Percentiles rank a stretch among this genome's conserved stretches.
phyloP scores from a whole-genome alignment of 2,329 filamentous ascomycete species.

The Fusarium napiforme region DNA sequence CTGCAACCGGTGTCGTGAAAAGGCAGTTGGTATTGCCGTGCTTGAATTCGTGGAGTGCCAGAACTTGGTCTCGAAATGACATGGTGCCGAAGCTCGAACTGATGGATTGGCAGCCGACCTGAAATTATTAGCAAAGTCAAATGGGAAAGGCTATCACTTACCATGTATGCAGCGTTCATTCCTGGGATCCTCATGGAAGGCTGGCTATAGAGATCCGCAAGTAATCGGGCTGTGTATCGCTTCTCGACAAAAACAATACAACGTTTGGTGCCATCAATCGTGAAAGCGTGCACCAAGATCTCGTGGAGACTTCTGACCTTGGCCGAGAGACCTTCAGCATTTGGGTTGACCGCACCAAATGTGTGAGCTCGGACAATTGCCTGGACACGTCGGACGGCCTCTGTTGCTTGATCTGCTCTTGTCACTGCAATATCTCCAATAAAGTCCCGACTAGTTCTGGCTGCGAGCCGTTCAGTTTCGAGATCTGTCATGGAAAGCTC shows the following conservation, averaged over 20 bases:
- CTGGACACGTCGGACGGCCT: conserved; percentile 68
- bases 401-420: conserved; percentile 60
- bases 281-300: conserved; percentile 73
- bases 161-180: conserved; percentile 71
- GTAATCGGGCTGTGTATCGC: conserved; percentile 78
- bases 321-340: conserved; percentile 66
- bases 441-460: conserved; percentile 59
- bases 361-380: conserved; percentile 64
- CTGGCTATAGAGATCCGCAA: conserved; percentile 74
- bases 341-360: conserved; percentile 52
- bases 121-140: background rate
- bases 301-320: conserved; percentile 75
- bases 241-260: conserved; percentile 91
- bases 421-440: conserved; percentile 25
- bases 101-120: conserved; percentile 46
- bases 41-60: conserved; percentile 74
- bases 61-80: conserved; percentile 78
- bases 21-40: conserved; percentile 70
- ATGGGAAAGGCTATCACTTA: conserved; percentile 49
- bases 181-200: conserved; percentile 65
- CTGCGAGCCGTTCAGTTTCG: conserved; percentile 69
- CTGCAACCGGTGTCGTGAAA: conserved; percentile 73
- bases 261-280: conserved; percentile 58
- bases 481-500: conserved; percentile 72
- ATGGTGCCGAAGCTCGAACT: conserved; percentile 67